Evolutionary conservation across 768 basidiomycete species (phyloP), one percentile per base, ranked within the genome.

Genomic region (Antrodiella citrinella): DNA sequence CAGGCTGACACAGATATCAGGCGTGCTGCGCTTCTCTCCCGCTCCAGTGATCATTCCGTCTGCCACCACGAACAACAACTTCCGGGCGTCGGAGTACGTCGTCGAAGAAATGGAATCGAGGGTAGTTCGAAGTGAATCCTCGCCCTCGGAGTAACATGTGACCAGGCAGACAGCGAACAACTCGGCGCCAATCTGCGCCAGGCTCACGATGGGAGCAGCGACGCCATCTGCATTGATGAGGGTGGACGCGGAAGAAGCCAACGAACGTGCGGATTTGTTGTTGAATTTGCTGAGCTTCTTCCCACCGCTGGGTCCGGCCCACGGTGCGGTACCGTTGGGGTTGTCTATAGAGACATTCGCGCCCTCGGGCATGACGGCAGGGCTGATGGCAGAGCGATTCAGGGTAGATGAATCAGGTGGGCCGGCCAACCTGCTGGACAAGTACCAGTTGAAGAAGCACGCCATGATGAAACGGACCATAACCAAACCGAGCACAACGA

Each of bases 41-140:
- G 86, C 86, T 26, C 96, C 96, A 0, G 95, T 98, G 56, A 99
- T 93, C 91, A 99, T 96, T 1, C 96, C 96, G 65, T 99, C 96
- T 44, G 93, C 93, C 10, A 99, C 86, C 50, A 99, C 74, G 65
- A 97, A 94, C 44, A 99, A 66, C 19, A 99, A 73, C 64, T 99
- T 99, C 51, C 96, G 76, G 39, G 81, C 73, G 68, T 98, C 96
- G 3, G 91, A 91, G 65, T 98, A 99, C 3, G 77, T 84, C 3
- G 96, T 97, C 35, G 68, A 69, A 0, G 95, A 94, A 51, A 99
- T 91, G 2, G 92, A 89, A 66, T 98, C 96, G 48, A 97, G 76
- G 0, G 96, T 99, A 2, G 84, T 85, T 51, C 90, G 77, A 59
- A 99, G 72, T 1, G 90, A 92, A 30, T 93, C 92, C 67, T 91